phyloP scores from a whole-genome alignment of 2,329 filamentous ascomycete genomes.

The Canariomyces notabilis region DNA sequence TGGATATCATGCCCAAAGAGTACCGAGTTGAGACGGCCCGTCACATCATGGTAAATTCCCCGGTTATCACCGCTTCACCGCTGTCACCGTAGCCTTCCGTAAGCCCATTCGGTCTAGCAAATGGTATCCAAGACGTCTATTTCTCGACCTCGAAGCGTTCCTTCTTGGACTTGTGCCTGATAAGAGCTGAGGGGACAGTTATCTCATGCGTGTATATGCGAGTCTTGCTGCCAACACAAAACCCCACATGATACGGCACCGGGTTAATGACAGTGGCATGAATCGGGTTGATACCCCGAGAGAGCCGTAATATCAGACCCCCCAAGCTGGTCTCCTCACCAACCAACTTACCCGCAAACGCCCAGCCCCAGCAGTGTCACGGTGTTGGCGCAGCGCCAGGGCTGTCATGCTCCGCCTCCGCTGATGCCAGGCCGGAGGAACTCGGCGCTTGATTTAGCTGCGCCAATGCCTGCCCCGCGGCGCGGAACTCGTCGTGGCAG shows the following conservation, averaged over 20 bases:
- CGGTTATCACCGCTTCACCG: too few species aligned
- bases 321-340: neutral
- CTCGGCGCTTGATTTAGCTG: too few species aligned
- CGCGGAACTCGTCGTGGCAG: conserved; percentile 16
- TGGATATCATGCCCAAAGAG: neutral
- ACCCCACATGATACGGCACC: conserved; percentile 4
- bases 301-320: neutral
- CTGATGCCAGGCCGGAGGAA: too few species aligned
- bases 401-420: neutral
- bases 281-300: conserved; percentile 11
- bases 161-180: neutral
- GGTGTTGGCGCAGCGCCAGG: neutral
- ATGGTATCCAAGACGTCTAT: neutral
- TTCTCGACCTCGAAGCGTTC: neutral
- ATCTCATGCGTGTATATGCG: neutral
- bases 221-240: conserved; percentile 1
- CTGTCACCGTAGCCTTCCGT: too few species aligned
- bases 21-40: neutral
- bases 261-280: conserved; percentile 15
- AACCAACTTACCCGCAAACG: conserved; percentile 8
- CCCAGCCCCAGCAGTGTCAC: too few species aligned
- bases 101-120: neutral
- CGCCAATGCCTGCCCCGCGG: conserved; percentile 10
- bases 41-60: neutral
- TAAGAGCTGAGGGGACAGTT: neutral